A percentile compares a stretch with the other conserved stretches of the same genome.
Evolutionary conservation across 192 early-diverging fungal species (phyloP).

Genomic region (Gamsiella multidivaricata): DNA sequence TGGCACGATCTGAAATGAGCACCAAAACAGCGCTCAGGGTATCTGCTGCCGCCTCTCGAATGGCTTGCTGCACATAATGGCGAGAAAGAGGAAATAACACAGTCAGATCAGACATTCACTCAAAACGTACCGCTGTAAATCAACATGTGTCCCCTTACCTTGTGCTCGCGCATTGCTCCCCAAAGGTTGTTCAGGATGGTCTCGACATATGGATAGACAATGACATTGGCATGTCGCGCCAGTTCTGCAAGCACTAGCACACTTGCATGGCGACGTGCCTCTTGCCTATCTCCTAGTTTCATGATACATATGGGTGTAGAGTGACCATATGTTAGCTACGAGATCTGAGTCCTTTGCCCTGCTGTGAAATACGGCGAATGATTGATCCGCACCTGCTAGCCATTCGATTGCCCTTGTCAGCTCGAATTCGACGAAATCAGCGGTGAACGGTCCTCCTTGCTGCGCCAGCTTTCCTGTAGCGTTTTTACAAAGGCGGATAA

Average conservation of each 20-base stretch:
- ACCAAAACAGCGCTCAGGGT: slow-evolving; percentile 81
- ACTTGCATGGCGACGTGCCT: slow-evolving; percentile 80
- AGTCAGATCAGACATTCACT: too few relatives aligned
- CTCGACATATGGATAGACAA: slow-evolving; percentile 84
- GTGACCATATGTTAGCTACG: not conserved
- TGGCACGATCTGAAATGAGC: slow-evolving; percentile 77
- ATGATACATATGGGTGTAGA: not conserved
- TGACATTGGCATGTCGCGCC: slow-evolving; percentile 77
- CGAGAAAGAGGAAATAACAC: too few relatives aligned
- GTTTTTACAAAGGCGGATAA: too few relatives aligned
- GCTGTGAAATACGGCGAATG: not conserved
- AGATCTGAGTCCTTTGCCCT: not conserved
- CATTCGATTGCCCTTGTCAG: slow-evolving; percentile 87
- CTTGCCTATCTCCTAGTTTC: slow-evolving; percentile 73
- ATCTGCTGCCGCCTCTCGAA: slow-evolving; percentile 87
- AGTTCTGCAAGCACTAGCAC: slow-evolving; percentile 82
- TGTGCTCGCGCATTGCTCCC: slow-evolving; percentile 82
- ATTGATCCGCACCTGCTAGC: slow-evolving; percentile 53
- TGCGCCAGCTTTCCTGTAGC: slow-evolving; percentile 70
- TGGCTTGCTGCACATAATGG: slow-evolving; percentile 53
- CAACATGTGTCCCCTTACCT: slow-evolving; percentile 38
- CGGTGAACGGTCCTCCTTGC: slow-evolving; percentile 71
- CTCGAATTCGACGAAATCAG: slow-evolving; percentile 86
- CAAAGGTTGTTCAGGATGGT: slow-evolving; percentile 87
- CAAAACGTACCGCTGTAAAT: too few relatives aligned